Evolutionary conservation across 2,329 filamentous ascomycete species (phyloP).

Genomic region (Juglanconis sp.): DNA sequence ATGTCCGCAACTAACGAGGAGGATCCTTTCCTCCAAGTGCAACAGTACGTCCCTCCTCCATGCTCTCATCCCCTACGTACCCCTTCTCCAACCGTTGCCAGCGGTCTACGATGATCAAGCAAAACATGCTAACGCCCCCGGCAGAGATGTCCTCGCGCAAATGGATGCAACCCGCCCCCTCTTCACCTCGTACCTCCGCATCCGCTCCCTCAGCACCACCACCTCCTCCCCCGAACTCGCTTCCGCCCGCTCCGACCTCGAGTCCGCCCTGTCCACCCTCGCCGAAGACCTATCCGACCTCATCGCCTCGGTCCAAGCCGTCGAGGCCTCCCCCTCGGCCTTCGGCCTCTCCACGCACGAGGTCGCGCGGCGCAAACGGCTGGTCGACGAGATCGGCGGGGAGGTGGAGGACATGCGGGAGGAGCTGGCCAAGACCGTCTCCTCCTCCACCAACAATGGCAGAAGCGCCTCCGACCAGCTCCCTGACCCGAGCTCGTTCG

Average conservation of each 20-base stretch:
- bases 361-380: constrained; percentile 71
- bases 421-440: constrained; percentile 65
- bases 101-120: too few species aligned
- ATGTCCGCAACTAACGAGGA: constrained; percentile 67
- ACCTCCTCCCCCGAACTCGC: constrained; percentile 79
- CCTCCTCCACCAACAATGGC: constrained; percentile 25
- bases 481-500: constrained; percentile 53
- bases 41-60: constrained; percentile 47
- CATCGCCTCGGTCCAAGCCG: constrained; percentile 77
- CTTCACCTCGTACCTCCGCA: constrained; percentile 92
- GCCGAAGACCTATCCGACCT: constrained; percentile 86
- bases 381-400: constrained; percentile 84
- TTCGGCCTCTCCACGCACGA: constrained; percentile 85
- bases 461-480: constrained; percentile 36
- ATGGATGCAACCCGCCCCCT: constrained; percentile 78
- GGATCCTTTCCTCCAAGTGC: constrained; percentile 70
- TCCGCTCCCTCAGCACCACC: constrained; percentile 76
- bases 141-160: constrained; percentile 82
- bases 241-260: constrained; percentile 69
- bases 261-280: constrained; percentile 62
- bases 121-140: neutral
- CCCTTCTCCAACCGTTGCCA: neutral
- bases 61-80: constrained; percentile 4
- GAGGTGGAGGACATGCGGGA: constrained; percentile 88
- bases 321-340: constrained; percentile 81